Conservation (phyloP, 441 rosid species). For the Bruguiera hainesii region DNA sequence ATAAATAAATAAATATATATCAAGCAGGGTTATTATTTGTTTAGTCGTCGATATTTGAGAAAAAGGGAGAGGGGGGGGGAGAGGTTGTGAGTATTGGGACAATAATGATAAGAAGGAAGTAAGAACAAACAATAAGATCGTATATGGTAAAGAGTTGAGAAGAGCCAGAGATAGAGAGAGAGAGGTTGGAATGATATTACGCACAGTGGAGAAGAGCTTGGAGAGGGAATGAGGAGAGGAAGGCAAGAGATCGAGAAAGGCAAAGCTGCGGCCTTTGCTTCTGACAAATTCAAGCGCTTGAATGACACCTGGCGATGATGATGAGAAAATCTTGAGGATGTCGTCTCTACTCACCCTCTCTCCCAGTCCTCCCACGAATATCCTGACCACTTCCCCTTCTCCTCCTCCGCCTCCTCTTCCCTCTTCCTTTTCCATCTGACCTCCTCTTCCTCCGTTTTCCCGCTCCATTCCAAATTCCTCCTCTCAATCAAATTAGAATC, state of each 20-base stretch:
- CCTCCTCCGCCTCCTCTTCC: background rate
- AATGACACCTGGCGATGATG: constrained; percentile 41
- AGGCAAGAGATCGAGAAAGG: constrained; percentile 60
- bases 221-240: constrained; percentile 50
- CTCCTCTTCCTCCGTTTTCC: constrained; percentile 7
- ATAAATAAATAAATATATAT: no score
- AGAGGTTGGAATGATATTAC: background rate
- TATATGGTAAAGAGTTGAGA: background rate
- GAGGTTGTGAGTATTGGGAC: no score
- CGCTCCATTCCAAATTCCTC: background rate
- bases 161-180: background rate
- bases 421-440: background rate
- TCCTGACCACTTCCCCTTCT: constrained; percentile 27
- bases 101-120: no score
- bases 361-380: constrained; percentile 67
- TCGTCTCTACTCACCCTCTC: constrained; percentile 55
- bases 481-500: background rate
- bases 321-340: constrained; percentile 47
- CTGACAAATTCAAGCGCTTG: constrained; percentile 50
- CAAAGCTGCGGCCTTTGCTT: constrained; percentile 77
- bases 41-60: no score
- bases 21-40: no score
- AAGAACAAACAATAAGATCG: background rate
- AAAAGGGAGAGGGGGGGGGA: no score
- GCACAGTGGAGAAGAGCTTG: constrained; percentile 69